Evolutionary conservation across 2,329 filamentous ascomycete genomes (phyloP).

Genomic region (Diaporthe sp.): DNA sequence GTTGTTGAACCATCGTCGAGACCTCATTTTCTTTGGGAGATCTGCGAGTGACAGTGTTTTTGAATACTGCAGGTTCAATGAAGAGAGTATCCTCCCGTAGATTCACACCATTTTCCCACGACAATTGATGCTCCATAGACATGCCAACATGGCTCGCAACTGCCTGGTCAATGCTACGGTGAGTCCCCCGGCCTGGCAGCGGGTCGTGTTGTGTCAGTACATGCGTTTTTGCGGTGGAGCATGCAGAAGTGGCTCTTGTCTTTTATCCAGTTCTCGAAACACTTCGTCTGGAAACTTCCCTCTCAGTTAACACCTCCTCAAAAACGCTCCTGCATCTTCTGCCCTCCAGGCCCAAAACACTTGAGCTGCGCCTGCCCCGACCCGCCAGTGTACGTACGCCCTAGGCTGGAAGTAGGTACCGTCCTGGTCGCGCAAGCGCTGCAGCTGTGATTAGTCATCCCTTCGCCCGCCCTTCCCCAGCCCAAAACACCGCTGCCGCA

Average conservation of each 20-base stretch:
- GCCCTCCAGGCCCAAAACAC: neutral
- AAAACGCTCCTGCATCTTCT: neutral
- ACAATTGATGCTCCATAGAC: too few relatives aligned
- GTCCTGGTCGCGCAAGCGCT: slow-evolving; percentile 1
- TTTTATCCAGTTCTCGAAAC: neutral
- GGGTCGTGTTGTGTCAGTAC: slow-evolving; percentile 26
- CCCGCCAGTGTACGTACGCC: neutral
- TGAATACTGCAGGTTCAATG: neutral
- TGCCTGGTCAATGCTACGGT: neutral
- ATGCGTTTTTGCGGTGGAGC: slow-evolving; percentile 21
- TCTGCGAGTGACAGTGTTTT: neutral
- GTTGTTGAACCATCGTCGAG: neutral
- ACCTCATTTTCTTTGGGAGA: too few relatives aligned
- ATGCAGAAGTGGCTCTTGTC: slow-evolving; percentile 22
- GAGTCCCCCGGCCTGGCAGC: slow-evolving; percentile 15
- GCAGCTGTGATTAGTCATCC: slow-evolving; percentile 11
- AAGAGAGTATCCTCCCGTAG: neutral
- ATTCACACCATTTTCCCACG: neutral
- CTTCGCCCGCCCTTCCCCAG: neutral
- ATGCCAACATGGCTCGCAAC: too few relatives aligned
- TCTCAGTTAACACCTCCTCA: neutral
- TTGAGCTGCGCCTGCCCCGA: neutral
- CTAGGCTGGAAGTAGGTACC: neutral
- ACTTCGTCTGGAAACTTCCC: neutral
- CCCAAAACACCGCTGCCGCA: neutral